Evolutionary conservation across 495 filamentous ascomycete species (phyloP).

Genomic region (Hypoxylon perforatum): DNA sequence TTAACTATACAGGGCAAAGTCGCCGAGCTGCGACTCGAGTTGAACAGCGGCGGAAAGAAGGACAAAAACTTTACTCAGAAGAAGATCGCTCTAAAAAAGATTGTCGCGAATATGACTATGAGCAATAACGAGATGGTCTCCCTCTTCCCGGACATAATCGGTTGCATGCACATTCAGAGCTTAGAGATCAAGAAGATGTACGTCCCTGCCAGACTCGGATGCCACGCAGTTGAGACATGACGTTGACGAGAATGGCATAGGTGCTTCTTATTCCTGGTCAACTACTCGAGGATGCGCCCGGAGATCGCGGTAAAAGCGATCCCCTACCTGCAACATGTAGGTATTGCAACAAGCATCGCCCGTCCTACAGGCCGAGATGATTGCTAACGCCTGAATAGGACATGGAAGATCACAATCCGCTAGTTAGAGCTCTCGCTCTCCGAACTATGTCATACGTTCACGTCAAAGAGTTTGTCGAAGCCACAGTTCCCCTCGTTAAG

Average conservation of each 20-base stretch:
- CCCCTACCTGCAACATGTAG: slow-evolving; percentile 83
- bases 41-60: slow-evolving; percentile 94
- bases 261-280: slow-evolving; percentile 98
- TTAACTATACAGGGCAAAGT: slow-evolving; percentile 88
- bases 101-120: slow-evolving; percentile 99
- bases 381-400: slow-evolving; percentile 67
- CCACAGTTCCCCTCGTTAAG: slow-evolving; percentile 86
- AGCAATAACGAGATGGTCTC: slow-evolving; percentile 99
- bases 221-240: slow-evolving; percentile 11
- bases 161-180: slow-evolving; percentile 91
- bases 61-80: slow-evolving; percentile 97
- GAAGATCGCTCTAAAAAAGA: slow-evolving; percentile 99
- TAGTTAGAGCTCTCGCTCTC: slow-evolving; percentile 91
- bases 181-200: slow-evolving; percentile 99
- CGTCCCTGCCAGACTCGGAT: slow-evolving; percentile 39
- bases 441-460: slow-evolving; percentile 98
- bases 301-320: slow-evolving; percentile 95
- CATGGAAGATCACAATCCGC: slow-evolving; percentile 91
- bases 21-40: slow-evolving; percentile 92
- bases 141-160: slow-evolving; percentile 93
- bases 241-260: slow-evolving; percentile 60
- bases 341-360: slow-evolving; percentile 33
- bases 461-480: slow-evolving; percentile 94
- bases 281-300: slow-evolving; percentile 94
- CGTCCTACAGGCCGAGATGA: neutral